Conservation (phyloP, 495 filamentous ascomycete species). For the Hypoxylon rickii region DNA sequence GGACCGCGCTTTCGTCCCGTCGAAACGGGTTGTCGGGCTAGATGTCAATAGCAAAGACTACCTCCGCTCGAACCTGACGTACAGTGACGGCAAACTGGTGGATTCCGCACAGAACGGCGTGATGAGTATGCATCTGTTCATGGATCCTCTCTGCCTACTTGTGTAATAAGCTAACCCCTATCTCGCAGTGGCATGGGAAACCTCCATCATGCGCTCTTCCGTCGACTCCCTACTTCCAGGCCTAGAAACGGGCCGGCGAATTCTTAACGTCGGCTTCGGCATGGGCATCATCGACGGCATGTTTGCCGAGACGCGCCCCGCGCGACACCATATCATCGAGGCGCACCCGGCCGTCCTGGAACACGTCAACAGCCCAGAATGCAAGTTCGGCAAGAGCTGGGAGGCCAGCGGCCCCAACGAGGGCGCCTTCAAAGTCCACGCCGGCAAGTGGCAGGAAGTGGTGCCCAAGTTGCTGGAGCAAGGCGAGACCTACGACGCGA, state of each 20-base stretch:
- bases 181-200: conserved; percentile 79
- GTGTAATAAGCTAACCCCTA: conserved; percentile 11
- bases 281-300: conserved; percentile 95
- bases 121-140: conserved; percentile 65
- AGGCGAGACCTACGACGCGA: conserved; percentile 79
- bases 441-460: conserved; percentile 83
- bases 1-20: conserved; percentile 42
- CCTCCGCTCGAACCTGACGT: conserved; percentile 75
- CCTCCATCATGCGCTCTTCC: conserved; percentile 80
- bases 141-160: no score
- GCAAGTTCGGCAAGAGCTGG: conserved; percentile 53
- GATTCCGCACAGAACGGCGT: conserved; percentile 85
- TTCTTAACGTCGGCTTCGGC: conserved; percentile 92
- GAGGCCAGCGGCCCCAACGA: conserved; percentile 43
- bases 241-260: conserved; percentile 59
- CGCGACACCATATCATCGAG: conserved; percentile 84
- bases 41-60: conserved; percentile 70
- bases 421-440: conserved; percentile 51
- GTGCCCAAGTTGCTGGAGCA: conserved; percentile 70
- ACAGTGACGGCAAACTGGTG: conserved; percentile 72
- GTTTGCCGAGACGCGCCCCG: conserved; percentile 71
- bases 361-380: conserved; percentile 57
- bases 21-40: conserved; percentile 37
- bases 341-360: conserved; percentile 82
- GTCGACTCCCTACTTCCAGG: conserved; percentile 55